phyloP scores from a whole-genome alignment of 2,329 filamentous ascomycete species.

The Grosmannia huntii region DNA sequence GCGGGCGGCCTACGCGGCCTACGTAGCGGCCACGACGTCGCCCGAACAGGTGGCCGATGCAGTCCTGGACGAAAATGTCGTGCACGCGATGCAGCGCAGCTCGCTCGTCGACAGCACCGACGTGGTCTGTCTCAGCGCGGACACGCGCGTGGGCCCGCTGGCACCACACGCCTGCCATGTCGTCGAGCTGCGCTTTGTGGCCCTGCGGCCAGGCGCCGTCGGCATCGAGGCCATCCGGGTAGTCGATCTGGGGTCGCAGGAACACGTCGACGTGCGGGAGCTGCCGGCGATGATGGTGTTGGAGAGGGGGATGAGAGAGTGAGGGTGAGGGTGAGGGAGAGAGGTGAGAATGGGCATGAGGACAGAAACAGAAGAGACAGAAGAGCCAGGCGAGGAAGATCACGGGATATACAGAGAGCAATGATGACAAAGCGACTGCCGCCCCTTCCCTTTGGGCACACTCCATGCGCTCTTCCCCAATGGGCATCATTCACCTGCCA shows the following conservation, averaged over 20 bases:
- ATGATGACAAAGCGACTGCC: too few species aligned
- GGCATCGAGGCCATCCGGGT: conserved; percentile 61
- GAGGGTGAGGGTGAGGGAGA: background rate
- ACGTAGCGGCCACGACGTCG: background rate
- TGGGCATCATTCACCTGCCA: too few species aligned
- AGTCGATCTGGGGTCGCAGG: conserved; percentile 59
- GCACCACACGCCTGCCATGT: conserved; percentile 62
- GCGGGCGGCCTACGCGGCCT: too few species aligned
- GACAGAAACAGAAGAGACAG: background rate
- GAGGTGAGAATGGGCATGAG: background rate
- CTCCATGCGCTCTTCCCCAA: background rate
- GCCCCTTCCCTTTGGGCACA: too few species aligned
- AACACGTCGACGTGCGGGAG: conserved; percentile 66
- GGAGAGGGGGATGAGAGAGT: background rate
- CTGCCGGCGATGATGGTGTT: conserved; percentile 54
- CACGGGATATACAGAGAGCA: background rate
- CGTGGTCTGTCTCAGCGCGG: conserved; percentile 58
- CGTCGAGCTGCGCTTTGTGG: conserved; percentile 59
- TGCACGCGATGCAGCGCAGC: conserved; percentile 59
- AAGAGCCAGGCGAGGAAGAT: background rate
- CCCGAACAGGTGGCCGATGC: conserved; percentile 41
- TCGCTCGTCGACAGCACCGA: conserved; percentile 51
- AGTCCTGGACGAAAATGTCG: conserved; percentile 56
- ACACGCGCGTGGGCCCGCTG: conserved; percentile 60
- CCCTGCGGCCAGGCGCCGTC: conserved; percentile 52